Base-by-base conservation (phyloP, 2,329 filamentous ascomycete genomes). In the Hypoxylon sp. region DNA sequence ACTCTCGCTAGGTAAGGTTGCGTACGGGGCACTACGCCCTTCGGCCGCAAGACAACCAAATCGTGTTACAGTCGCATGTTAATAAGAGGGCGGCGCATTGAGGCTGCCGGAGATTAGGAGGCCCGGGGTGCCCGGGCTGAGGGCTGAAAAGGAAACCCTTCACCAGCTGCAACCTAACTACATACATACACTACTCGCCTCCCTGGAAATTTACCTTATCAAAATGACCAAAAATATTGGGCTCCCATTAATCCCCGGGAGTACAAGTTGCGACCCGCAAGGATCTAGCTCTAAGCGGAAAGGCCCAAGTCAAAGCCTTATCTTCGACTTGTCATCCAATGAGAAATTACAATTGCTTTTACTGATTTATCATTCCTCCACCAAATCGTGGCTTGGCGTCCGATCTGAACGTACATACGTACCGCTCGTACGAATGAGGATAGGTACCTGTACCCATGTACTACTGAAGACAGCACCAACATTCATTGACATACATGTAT, bases 281-380 rank as follows among this genome's bases (percentile, higher is more conserved):
- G 2, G 11, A 17, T 35, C 64, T 70, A 68, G 62, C 59, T 35
- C 13, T 2, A 22, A 14, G 31, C 1, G 44, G 58, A 58, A 69
- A 64, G 27, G 66, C 40, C 40, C 40, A 31, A 13, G 7, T 37
- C 35, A 20, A 44, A 62, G 55, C 57, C 70, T 72, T 73, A 73
- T 73, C 72, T 73, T 33, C 65, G 49, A 33, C 20, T 22, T 56
- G 17, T 57, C 42, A 30, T 31, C 73, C 73, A 74, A 74, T 74
- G 42, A 73, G 65, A 35, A 35, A 13, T 8, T 48, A 13, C 33
- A 14, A 31, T 66, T 22, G 5, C 17, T n/a, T 54, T 48, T 13
- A 58, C 55, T 51, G 64, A 73, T 74, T 74, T 73, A 69, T 74
- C 73, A 74, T 74, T 69, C 64, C 56, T 66, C 68, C 50, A 72